Evolutionary conservation across 2,329 filamentous ascomycete genomes (phyloP), one percentile per base, ranked within the genome.

Genomic region (Aspergillus caelatus): DNA sequence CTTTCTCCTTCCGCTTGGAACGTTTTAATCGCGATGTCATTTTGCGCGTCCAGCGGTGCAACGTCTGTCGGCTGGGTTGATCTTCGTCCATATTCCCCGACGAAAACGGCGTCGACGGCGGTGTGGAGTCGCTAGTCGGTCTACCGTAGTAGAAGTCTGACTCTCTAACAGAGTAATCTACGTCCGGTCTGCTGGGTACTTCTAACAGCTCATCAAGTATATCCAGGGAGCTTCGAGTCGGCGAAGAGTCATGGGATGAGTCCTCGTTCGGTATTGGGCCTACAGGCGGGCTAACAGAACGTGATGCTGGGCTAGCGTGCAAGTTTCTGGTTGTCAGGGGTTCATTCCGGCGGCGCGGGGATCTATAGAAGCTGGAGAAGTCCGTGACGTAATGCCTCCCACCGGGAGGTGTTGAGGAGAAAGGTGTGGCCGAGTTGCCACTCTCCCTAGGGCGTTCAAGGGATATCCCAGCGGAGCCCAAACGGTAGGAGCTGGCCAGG

Each of bases 91-190:
- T 10, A 23, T 32, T 23, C 30, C 19, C 23, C 3, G 39, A 21
- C 39, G 32, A 57, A 6, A 19, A 16, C 19, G 8, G 21, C 19
- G 16, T 46, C 19, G 39, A 43, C 3, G 39, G 30, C 11, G 41
- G 9, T 4, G 19, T 41, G 0, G 55, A 34, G 39, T 41, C 23
- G 26, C 9, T 30, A 21, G 3, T 46, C 19, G 11, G 28, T 48
- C 43, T 48, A 19, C 39, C 26, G 10, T 58, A 58, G n/a, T 32
- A 58, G 11, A 28, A 32, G 30, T 58, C 56, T 2, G 56, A 58
- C 12, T 58, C 56, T 36, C 56, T 30, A 5, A 58, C 56, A 12
- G 56, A 58, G n/a, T 58, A 58, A 23, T 58, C 56, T 12, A 58
- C 16, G 9, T 48, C 19, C 1, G 23, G 28, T 6, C 28, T 43